Percentiles rank a stretch among this genome's conserved stretches.
Evolutionary conservation across 2,329 filamentous ascomycete genomes (phyloP).

Genomic region (Venturia aucupariae): DNA sequence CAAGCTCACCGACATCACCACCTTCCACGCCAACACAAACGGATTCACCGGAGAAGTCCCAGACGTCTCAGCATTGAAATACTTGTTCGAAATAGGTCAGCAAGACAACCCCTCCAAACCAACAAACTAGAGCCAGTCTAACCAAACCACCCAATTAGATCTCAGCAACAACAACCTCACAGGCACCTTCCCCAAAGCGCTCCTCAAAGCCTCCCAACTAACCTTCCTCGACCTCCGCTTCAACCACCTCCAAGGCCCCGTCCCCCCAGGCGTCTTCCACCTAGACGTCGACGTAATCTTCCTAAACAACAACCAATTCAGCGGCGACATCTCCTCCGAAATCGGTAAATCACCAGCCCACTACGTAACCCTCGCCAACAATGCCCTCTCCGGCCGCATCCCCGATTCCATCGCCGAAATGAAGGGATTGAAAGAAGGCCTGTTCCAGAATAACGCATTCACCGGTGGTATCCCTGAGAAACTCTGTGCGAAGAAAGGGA

Average conservation of each 20-base stretch:
- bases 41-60: neutral
- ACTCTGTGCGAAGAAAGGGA: neutral
- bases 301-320: neutral
- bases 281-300: neutral
- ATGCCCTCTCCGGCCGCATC: neutral
- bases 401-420: neutral
- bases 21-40: neutral
- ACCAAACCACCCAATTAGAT: neutral
- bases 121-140: neutral
- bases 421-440: neutral
- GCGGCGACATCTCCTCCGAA: neutral
- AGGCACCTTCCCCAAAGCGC: neutral
- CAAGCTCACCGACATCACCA: neutral
- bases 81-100: neutral
- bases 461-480: neutral
- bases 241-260: neutral
- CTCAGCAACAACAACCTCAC: neutral
- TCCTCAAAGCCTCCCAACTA: neutral
- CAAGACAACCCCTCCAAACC: neutral
- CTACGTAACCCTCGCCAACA: neutral
- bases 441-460: neutral
- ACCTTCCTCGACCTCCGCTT: neutral
- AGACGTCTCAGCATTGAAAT: neutral
- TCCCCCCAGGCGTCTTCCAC: neutral
- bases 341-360: neutral